Percentiles rank a stretch among this genome's conserved stretches.
Conservation (phyloP, 345 rosid genomes). For the Trapa bicornis region DNA sequence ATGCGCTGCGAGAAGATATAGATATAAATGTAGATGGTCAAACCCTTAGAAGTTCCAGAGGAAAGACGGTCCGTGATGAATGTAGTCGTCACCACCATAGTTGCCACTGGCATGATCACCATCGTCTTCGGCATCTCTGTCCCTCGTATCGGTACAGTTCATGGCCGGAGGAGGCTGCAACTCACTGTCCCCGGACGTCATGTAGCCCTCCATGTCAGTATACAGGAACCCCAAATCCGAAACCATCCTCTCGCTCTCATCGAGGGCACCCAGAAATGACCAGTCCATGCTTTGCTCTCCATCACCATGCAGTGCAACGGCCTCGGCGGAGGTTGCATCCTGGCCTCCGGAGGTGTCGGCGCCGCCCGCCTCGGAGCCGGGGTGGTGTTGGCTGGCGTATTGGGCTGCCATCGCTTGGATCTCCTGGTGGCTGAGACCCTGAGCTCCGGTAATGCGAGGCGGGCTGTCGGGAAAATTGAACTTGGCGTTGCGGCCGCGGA, state of each 20-base stretch:
- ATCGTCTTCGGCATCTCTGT: background rate
- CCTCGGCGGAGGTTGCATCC: background rate
- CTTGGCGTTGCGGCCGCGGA: slow-evolving; percentile 50
- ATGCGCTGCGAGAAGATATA: no score
- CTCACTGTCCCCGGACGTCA: background rate
- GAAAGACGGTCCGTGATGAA: slow-evolving; percentile 20
- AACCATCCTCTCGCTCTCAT: slow-evolving; percentile 4
- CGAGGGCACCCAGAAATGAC: slow-evolving; percentile 29
- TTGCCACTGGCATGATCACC: background rate
- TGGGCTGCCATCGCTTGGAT: slow-evolving; percentile 48
- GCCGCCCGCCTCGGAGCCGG: background rate
- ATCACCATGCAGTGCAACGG: background rate
- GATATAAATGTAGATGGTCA: no score
- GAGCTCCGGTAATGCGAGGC: slow-evolving; percentile 33
- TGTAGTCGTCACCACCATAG: background rate
- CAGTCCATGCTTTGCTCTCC: slow-evolving; percentile 23
- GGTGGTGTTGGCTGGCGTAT: slow-evolving; percentile 29
- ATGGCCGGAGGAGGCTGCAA: slow-evolving; percentile 1
- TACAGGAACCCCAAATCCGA: slow-evolving; percentile 18
- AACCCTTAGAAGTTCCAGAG: slow-evolving; percentile 41
- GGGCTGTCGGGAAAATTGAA: slow-evolving; percentile 61
- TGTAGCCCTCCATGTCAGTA: slow-evolving; percentile 10
- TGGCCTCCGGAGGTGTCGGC: no score
- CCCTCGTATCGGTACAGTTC: background rate
- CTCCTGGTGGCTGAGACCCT: slow-evolving; percentile 30